Evolutionary conservation across 2,329 filamentous ascomycete species (phyloP).

Genomic region (Paracoccidioides brasiliensis): DNA sequence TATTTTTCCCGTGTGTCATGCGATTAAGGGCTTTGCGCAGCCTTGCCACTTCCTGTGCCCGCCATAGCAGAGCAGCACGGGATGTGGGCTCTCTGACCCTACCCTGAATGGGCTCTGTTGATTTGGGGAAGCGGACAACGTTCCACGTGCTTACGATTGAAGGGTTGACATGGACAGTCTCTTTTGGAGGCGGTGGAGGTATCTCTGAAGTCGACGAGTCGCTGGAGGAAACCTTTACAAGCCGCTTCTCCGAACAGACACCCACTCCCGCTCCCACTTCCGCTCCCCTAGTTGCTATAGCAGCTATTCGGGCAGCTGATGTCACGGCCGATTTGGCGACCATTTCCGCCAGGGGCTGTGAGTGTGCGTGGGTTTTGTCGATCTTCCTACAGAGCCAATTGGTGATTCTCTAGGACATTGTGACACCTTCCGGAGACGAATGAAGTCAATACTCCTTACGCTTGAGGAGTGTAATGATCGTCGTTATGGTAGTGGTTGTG

Average conservation of each 20-base stretch:
- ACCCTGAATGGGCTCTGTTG: conserved; percentile 28
- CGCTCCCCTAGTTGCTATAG: not conserved
- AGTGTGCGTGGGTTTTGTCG: not conserved
- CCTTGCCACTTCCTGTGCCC: conserved; percentile 25
- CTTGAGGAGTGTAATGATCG: not conserved
- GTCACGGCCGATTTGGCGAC: not conserved
- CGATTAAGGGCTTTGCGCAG: conserved; percentile 35
- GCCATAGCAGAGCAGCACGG: conserved; percentile 30
- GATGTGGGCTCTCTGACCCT: conserved; percentile 26
- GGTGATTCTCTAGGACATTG: not conserved
- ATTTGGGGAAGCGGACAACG: conserved; percentile 9
- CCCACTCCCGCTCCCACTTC: not conserved
- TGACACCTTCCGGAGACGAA: not conserved
- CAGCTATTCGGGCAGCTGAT: not conserved
- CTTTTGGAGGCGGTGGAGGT: not conserved
- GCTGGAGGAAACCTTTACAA: not conserved
- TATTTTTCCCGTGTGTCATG: conserved; percentile 42
- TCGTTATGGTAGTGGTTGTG: not conserved
- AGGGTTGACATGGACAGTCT: conserved; percentile 9
- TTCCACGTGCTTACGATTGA: conserved; percentile 7
- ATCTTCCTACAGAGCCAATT: not conserved
- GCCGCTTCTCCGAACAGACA: not conserved
- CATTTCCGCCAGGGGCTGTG: not conserved
- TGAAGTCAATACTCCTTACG: not conserved
- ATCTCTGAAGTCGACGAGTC: not conserved